Evolutionary conservation across 164 flowering plant genomes (phyloP).

Genomic region (Liriodendron chinense): DNA sequence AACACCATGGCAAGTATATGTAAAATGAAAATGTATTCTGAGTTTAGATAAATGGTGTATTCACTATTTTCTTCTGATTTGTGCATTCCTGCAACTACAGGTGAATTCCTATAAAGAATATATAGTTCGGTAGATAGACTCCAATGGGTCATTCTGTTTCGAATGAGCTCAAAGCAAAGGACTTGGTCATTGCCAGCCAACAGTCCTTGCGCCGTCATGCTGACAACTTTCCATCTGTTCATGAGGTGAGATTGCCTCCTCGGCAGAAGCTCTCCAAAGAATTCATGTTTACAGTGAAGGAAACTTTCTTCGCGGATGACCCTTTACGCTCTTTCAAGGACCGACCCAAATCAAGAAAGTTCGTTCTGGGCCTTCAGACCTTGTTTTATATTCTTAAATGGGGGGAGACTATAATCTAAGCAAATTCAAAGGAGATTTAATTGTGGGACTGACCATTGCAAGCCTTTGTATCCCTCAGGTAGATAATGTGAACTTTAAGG

Average conservation of each 20-base stretch:
- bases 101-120: not conserved
- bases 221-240: conserved; percentile 29
- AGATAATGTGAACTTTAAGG: not conserved
- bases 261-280: conserved; percentile 55
- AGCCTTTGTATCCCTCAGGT: conserved; percentile 94
- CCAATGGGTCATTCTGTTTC: conserved; percentile 31
- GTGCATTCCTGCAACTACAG: not conserved
- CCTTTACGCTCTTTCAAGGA: conserved; percentile 72
- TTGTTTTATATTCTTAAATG: conserved; percentile 70
- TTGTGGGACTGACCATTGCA: conserved; percentile 83
- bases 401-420: conserved; percentile 51
- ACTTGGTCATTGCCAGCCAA: conserved; percentile 32
- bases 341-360: conserved; percentile 50
- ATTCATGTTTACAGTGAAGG: conserved; percentile 41
- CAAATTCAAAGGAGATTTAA: conserved; percentile 62
- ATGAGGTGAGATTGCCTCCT: conserved; percentile 65
- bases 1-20: too few species aligned
- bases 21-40: too few species aligned
- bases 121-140: not conserved
- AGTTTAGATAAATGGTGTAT: too few species aligned
- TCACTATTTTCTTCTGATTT: not conserved
- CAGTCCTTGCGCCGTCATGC: conserved; percentile 29
- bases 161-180: conserved; percentile 32
- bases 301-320: conserved; percentile 72
- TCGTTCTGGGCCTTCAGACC: conserved; percentile 57